phyloP scores from a whole-genome alignment of 768 basidiomycete species.

The Chalciporus chontae region DNA sequence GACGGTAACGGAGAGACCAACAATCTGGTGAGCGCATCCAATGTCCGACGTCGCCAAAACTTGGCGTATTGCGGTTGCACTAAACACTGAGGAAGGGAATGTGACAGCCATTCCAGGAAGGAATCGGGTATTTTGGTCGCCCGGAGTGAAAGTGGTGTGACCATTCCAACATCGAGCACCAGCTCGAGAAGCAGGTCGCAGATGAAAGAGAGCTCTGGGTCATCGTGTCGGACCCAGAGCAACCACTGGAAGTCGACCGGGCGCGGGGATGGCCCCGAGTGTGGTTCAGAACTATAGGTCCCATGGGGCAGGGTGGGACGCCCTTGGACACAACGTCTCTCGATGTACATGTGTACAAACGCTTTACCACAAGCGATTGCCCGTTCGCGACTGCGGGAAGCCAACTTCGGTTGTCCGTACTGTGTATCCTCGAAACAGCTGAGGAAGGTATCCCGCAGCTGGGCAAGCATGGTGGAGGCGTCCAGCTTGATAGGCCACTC shows the following conservation, averaged over 20 bases:
- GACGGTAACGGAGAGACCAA: constrained; percentile 3
- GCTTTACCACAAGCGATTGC: constrained; percentile 11
- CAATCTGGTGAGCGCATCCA: constrained; percentile 3
- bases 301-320: not conserved
- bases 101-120: constrained; percentile 6
- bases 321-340: constrained; percentile 1
- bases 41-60: not conserved
- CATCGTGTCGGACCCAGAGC: constrained; percentile 4
- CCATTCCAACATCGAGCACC: not conserved
- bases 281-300: not conserved
- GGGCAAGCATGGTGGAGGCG: constrained; percentile 3
- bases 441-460: constrained; percentile 2
- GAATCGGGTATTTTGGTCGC: not conserved
- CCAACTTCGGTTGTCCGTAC: not conserved
- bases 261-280: not conserved
- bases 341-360: constrained; percentile 7
- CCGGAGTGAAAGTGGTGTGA: not conserved
- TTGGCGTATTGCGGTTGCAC: not conserved
- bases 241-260: constrained; percentile 1
- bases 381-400: constrained; percentile 3
- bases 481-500: constrained; percentile 8
- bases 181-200: constrained; percentile 3
- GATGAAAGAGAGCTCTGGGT: constrained; percentile 5
- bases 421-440: constrained; percentile 8
- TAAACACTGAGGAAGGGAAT: constrained; percentile 4